phyloP scores from a whole-genome alignment of 148 eudicot genomes.

The Fagopyrum esculentum region DNA sequence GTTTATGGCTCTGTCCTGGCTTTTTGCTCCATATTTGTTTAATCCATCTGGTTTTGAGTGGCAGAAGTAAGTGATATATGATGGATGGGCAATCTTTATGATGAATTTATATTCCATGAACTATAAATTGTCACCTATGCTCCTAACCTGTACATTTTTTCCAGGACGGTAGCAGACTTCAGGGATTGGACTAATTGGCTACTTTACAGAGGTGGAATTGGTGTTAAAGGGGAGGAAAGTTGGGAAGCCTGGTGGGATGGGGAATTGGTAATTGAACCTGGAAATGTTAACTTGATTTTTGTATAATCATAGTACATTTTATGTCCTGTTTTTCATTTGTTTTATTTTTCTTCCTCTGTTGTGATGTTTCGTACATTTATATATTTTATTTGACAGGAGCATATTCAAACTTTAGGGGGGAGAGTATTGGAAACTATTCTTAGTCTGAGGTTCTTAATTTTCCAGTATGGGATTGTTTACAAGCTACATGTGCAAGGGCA shows the following conservation, averaged over 20 bases:
- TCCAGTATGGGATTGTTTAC: slow-evolving; percentile 96
- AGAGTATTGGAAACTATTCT: slow-evolving; percentile 82
- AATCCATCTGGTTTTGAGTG: slow-evolving; percentile 98
- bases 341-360: neutral
- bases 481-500: slow-evolving; percentile 65
- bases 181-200: slow-evolving; percentile 99
- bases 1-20: slow-evolving; percentile 96
- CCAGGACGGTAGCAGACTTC: slow-evolving; percentile 70
- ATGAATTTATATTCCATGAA: neutral
- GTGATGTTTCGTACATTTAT: neutral
- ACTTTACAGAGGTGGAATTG: slow-evolving; percentile 95
- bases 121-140: neutral
- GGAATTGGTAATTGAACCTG: slow-evolving; percentile 58
- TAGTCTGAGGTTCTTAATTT: slow-evolving; percentile 87
- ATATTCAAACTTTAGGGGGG: slow-evolving; percentile 69
- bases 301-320: neutral
- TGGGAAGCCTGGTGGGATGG: slow-evolving; percentile 99
- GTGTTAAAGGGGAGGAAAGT: slow-evolving; percentile 95
- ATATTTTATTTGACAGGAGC: slow-evolving; percentile 40
- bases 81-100: neutral
- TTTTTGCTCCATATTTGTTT: slow-evolving; percentile 93
- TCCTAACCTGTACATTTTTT: neutral
- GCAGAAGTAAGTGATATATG: slow-evolving; percentile 73
- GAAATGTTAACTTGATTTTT: neutral
- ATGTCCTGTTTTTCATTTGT: neutral